Base-by-base conservation (phyloP, 208 protist genomes). In the Wallacemonas collosoma region DNA sequence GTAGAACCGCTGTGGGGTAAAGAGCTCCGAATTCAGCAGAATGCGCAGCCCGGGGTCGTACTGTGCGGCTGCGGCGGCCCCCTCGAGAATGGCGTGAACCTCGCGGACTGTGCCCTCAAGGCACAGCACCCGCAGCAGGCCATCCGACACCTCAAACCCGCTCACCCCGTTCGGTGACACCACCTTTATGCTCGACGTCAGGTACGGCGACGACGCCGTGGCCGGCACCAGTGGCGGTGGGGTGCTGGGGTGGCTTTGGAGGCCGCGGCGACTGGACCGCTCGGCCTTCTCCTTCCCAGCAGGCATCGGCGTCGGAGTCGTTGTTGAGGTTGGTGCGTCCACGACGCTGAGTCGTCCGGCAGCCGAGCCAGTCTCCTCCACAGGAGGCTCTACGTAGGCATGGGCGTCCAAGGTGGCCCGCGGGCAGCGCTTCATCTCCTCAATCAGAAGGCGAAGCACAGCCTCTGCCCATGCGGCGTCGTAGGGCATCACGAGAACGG, bases 81-180 rank as follows among this genome's bases (percentile, higher is more conserved):
- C 56, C 57, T 87, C 71, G 51, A 93, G 62, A 2, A 94, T 61
- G 17, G 74, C 80, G 56, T 95, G 90, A 45, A 97, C 76, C 63
- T 93, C 90, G 14, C 70, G 61, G 51, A 91, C 80, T 9, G 87
- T 84, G 9, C 87, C 93, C 74, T 97, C 93, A 6, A 97, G 6
- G 65, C 89, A 94, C 62, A 94, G 77, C 53, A 95, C 71, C 9
- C 90, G 82, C 66, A 79, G 45, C 56, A 86, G 72, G 2, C 85
- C 89, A 62, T 97, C 93, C 60, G 90, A 81, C 36, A 97, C 84
- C 74, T 97, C 93, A 67, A 97, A 94, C 1, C 93, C 93, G 73
- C 88, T 93, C 66, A 97, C 86, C 43, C 88, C 90, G 3, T 68
- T 77, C 17, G 93, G 93, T 36, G 77, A 90, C 11, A 94, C 77